A percentile compares a stretch with the other conserved stretches of the same genome.
These are phyloP conservation scores for Zancudomyces culisetae DNA, from an alignment of 371 early-diverging fungal genomes.

Conservation along the genomic window DNA sequence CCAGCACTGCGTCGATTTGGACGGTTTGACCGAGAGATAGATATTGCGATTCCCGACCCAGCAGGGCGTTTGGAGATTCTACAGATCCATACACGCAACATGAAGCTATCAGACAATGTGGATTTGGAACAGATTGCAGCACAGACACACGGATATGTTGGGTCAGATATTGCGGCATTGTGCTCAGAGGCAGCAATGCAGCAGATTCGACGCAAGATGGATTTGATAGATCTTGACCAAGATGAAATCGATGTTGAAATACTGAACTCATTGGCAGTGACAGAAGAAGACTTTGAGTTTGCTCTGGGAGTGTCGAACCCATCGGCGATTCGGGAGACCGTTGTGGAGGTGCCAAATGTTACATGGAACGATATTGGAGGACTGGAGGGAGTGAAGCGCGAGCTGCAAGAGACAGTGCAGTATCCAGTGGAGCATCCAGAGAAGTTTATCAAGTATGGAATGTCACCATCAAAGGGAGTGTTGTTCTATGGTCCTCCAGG, in stretches of 20 bases:
- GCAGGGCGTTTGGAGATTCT: constrained; percentile 88
- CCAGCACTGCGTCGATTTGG: constrained; percentile 95
- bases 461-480: constrained; percentile 98
- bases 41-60: constrained; percentile 91
- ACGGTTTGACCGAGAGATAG: constrained; percentile 95
- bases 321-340: constrained; percentile 98
- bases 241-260: constrained; percentile 97
- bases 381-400: constrained; percentile 95
- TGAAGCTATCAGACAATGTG: constrained; percentile 79
- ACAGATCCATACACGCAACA: constrained; percentile 83
- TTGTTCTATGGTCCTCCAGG: constrained; percentile 99
- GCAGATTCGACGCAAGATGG: constrained; percentile 99
- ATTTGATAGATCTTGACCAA: constrained; percentile 96
- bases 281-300: constrained; percentile 97
- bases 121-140: constrained; percentile 59
- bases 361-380: constrained; percentile 99
- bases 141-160: constrained; percentile 98
- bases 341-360: constrained; percentile 97
- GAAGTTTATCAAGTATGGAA: constrained; percentile 99
- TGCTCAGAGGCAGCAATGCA: constrained; percentile 99
- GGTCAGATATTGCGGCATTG: constrained; percentile 94
- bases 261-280: constrained; percentile 92
- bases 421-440: constrained; percentile 99
- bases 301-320: constrained; percentile 96
- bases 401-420: constrained; percentile 99